Evolutionary conservation across 108 stramenopile genomes (phyloP).

Genomic region (Thalassiosira profunda): DNA sequence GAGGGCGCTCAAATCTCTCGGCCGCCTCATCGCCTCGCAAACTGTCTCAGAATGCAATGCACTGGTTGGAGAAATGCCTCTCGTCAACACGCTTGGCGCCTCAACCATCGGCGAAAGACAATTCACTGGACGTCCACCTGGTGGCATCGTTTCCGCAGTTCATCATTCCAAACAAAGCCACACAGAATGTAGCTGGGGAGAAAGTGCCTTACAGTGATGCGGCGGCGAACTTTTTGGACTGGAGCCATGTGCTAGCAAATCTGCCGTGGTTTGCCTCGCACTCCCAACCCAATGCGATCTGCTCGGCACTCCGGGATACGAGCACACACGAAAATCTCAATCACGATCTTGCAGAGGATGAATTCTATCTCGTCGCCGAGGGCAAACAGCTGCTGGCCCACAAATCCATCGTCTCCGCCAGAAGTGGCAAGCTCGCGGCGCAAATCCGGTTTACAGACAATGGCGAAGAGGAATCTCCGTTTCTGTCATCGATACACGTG

Average conservation of each 20-base stretch:
- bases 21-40: too few species aligned
- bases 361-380: constrained; percentile 49
- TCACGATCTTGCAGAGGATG: constrained; percentile 15
- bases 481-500: constrained; percentile 26
- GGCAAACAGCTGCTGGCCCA: constrained; percentile 53
- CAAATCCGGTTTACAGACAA: constrained; percentile 63
- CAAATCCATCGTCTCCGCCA: constrained; percentile 52
- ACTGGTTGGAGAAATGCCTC: constrained; percentile 36
- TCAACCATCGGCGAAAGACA: neutral
- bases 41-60: constrained; percentile 17
- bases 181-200: neutral
- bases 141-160: constrained; percentile 6
- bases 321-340: too few species aligned
- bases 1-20: too few species aligned
- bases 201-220: constrained; percentile 9
- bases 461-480: neutral
- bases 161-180: neutral
- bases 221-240: constrained; percentile 10
- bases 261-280: too few species aligned
- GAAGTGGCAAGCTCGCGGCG: constrained; percentile 78
- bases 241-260: constrained; percentile 24
- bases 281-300: too few species aligned
- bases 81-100: neutral
- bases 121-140: constrained; percentile 2
- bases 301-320: neutral